Percentiles rank a stretch among this genome's conserved stretches.
Conservation (phyloP, 495 filamentous ascomycete species). For the Copromyces sp. region DNA sequence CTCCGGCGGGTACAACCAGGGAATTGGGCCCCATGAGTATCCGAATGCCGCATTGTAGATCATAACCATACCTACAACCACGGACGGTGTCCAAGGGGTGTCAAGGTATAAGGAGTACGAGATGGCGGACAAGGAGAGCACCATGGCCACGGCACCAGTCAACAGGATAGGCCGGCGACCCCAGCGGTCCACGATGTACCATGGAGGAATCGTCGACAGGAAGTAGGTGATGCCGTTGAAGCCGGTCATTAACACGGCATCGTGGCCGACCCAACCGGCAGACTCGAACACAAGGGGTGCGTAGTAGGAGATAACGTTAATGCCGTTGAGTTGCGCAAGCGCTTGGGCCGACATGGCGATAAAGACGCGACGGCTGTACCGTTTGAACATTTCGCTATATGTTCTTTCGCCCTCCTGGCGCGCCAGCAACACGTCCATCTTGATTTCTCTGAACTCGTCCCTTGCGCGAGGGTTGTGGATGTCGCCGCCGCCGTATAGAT, state of each 20-base stretch:
- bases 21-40: conserved; percentile 97
- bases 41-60: conserved; percentile 98
- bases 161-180: conserved; percentile 85
- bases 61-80: conserved; percentile 93
- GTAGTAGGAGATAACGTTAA: conserved; percentile 99
- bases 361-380: conserved; percentile 84
- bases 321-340: conserved; percentile 92
- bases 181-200: conserved; percentile 94
- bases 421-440: conserved; percentile 88
- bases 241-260: conserved; percentile 93
- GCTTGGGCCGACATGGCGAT: conserved; percentile 99
- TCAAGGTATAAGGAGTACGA: conserved; percentile 95
- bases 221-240: conserved; percentile 92
- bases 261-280: conserved; percentile 82
- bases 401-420: conserved; percentile 90
- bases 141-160: conserved; percentile 85
- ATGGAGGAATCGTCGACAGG: conserved; percentile 83
- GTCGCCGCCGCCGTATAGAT: conserved; percentile 91
- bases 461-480: conserved; percentile 83
- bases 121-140: conserved; percentile 78
- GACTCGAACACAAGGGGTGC: conserved; percentile 94
- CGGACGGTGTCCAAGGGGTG: conserved; percentile 58
- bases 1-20: conserved; percentile 96
- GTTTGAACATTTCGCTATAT: conserved; percentile 88
- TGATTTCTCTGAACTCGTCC: conserved; percentile 95